A percentile compares a stretch with the other conserved stretches of the same genome.
phyloP scores from a whole-genome alignment of 805 yeast species.

The Kuraishia capsulata region DNA sequence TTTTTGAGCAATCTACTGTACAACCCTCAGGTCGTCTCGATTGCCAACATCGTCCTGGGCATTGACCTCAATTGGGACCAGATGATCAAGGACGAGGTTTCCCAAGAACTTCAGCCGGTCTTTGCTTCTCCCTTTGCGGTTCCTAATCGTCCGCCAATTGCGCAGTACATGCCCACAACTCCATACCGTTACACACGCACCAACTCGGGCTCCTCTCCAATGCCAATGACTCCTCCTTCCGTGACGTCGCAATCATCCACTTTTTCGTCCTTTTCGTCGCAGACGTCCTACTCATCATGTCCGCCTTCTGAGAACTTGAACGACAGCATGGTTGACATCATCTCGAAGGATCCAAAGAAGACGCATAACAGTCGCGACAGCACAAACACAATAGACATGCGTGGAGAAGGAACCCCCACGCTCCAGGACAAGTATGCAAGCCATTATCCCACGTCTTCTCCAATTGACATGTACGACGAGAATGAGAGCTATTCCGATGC shows the following conservation, averaged over 20 bases:
- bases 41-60: slow-evolving; percentile 7
- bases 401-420: slow-evolving; percentile 1
- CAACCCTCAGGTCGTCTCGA: neutral
- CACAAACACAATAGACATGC: neutral
- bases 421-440: neutral
- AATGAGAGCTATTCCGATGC: neutral
- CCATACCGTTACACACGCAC: slow-evolving; percentile 3
- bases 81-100: neutral
- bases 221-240: slow-evolving; percentile 10
- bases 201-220: slow-evolving; percentile 5
- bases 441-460: slow-evolving; percentile 4
- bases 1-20: neutral
- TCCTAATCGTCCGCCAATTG: neutral
- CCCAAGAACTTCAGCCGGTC: neutral
- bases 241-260: slow-evolving; percentile 4
- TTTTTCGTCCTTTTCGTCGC: slow-evolving; percentile 2
- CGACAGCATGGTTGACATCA: neutral
- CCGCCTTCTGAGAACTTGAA: neutral
- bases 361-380: slow-evolving; percentile 1
- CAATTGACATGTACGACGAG: slow-evolving; percentile 2
- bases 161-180: neutral
- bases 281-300: slow-evolving; percentile 1
- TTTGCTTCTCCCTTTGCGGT: neutral
- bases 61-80: slow-evolving; percentile 1
- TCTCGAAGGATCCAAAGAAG: neutral